phyloP scores from a whole-genome alignment of 306 rosid genomes.

The Cucumis cinereus region DNA sequence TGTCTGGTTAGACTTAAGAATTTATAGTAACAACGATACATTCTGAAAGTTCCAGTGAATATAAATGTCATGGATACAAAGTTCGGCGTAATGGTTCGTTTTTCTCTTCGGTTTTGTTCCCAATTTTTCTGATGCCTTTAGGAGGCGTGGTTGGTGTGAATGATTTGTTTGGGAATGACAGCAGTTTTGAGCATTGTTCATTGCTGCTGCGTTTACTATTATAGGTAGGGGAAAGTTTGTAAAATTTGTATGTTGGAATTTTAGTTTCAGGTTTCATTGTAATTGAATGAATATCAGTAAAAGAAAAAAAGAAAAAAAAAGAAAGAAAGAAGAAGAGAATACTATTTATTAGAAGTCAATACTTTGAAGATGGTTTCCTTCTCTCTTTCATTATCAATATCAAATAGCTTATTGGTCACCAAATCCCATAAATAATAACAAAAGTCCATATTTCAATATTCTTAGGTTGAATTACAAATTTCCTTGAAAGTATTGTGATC shows the following conservation, averaged over 20 bases:
- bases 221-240: neutral
- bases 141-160: constrained; percentile 9
- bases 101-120: neutral
- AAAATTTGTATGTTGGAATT: constrained; percentile 1
- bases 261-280: neutral
- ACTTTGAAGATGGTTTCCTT: neutral
- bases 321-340: neutral
- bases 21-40: neutral
- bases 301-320: neutral
- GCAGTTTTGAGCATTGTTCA: neutral
- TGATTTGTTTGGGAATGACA: neutral
- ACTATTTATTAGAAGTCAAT: neutral
- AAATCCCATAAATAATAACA: neutral
- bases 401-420: neutral
- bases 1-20: neutral
- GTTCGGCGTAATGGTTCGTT: neutral
- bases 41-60: neutral
- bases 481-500: neutral
- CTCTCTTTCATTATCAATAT: neutral
- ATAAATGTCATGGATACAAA: neutral
- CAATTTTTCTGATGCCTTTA: neutral
- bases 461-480: too few relatives aligned
- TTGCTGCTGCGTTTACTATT: neutral
- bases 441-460: neutral
- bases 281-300: neutral